Percentiles rank a stretch among this genome's conserved stretches.
phyloP scores from a whole-genome alignment of 2,329 filamentous ascomycete species.

The Cordyceps pruinosa region DNA sequence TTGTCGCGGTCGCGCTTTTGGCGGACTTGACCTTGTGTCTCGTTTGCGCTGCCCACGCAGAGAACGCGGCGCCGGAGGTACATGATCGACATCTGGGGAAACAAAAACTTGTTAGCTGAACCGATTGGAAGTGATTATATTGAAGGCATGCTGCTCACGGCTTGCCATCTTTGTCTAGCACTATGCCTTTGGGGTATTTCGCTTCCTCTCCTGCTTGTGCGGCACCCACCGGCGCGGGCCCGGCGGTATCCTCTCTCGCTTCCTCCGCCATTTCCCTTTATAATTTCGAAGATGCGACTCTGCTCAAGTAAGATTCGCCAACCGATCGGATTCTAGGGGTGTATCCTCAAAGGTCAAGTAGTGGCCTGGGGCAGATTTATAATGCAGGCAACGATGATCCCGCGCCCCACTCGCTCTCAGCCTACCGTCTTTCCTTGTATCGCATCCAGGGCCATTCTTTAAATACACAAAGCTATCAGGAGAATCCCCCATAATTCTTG shows the following conservation, averaged over 20 bases:
- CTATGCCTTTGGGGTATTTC: constrained; percentile 61
- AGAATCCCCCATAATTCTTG: too few species aligned
- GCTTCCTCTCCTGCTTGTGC: constrained; percentile 27
- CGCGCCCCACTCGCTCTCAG: background rate
- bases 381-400: background rate
- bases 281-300: background rate
- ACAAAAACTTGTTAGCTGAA: constrained; percentile 4
- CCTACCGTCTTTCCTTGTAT: too few species aligned
- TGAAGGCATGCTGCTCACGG: constrained; percentile 53
- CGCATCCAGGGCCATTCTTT: too few species aligned
- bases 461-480: too few species aligned
- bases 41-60: constrained; percentile 50
- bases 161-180: constrained; percentile 75
- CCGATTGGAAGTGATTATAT: background rate
- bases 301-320: background rate
- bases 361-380: constrained; percentile 4
- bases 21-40: constrained; percentile 30
- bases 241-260: constrained; percentile 22
- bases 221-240: constrained; percentile 16
- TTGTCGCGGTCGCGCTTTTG: constrained; percentile 15
- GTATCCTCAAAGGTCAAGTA: background rate
- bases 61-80: constrained; percentile 49
- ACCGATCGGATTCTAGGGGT: background rate
- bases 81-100: constrained; percentile 62
- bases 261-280: constrained; percentile 31